Evolutionary conservation across 768 basidiomycete species (phyloP), one percentile per base, ranked within the genome.

Genomic region (Hypholoma sublateritium): DNA sequence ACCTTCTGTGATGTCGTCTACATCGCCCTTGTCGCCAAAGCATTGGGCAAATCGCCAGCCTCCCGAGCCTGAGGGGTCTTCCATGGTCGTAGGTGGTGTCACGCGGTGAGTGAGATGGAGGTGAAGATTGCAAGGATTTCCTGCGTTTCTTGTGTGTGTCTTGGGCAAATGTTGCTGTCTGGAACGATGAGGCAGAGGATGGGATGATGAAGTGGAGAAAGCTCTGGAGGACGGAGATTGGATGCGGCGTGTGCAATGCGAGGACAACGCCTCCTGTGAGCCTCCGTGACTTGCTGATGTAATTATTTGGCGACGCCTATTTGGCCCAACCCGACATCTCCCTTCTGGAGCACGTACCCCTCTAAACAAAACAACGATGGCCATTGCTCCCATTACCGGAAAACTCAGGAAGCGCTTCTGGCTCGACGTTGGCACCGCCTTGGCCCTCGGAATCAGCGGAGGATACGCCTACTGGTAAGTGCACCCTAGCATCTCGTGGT

Each of bases 1-100:
- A 95, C 95, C 97, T 81, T 99, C 97, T 58, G 97, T 99, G 70
- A 99, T 98, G 73, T 99, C 97, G 70, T 98, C 97, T 35, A 98
- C 96, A 73, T 97, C 92, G 65, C 91, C 96, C 84, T 99, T 99
- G 83, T 99, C 97, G 62, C 97, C 97, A 70, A 99, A 99, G 78
- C 97, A 99, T 70, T 99, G 97, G 53, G 97, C 96, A 77, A 99
- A 99, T 67, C 96, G 88, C 97, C 97, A 99, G 66, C 89, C 89
- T 67, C 89, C 89, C 70, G 89, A 89, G 67, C 87, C 83, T 74
- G 89, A 86, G 76, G 93, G 91, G 73, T 86, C 84, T 73, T 93
- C 91, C 92, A 93, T 90, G 72, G 63, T 53, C 50, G 56, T 17
- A 50, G 54, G 56, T 58, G 57, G 48, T 64, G 67, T 61, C 58